These are phyloP conservation scores for Mortierella sp. DNA, from an alignment of 371 early-diverging fungal genomes.

Conservation along the genomic window DNA sequence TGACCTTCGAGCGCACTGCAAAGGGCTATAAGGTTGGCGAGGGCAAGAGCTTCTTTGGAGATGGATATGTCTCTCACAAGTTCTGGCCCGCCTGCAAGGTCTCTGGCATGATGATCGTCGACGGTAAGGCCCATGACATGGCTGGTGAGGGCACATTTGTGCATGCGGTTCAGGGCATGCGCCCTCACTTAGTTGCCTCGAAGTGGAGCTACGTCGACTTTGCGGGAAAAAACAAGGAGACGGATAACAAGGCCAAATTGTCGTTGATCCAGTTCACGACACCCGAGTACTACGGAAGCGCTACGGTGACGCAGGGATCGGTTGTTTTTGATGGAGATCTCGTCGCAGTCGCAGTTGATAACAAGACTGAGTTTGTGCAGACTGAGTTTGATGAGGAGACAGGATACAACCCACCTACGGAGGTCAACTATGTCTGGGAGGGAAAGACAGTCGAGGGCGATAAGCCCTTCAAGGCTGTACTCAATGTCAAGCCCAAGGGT, in stretches of 20 bases:
- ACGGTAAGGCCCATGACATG: slow-evolving; percentile 71
- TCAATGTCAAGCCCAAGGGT: slow-evolving; percentile 69
- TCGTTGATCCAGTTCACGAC: slow-evolving; percentile 87
- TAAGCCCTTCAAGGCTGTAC: slow-evolving; percentile 70
- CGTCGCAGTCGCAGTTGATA: slow-evolving; percentile 80
- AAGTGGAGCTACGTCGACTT: slow-evolving; percentile 88
- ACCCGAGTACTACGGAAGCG: slow-evolving; percentile 77
- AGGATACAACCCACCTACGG: slow-evolving; percentile 84
- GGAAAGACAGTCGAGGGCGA: slow-evolving; percentile 79
- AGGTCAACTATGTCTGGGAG: slow-evolving; percentile 74
- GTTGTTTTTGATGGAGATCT: slow-evolving; percentile 76
- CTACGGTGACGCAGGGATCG: slow-evolving; percentile 80
- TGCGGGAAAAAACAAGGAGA: slow-evolving; percentile 59
- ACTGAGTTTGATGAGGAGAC: slow-evolving; percentile 72
- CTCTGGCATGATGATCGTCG: slow-evolving; percentile 77
- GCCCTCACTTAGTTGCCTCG: slow-evolving; percentile 87
- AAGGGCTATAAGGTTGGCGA: slow-evolving; percentile 86
- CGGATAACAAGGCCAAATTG: slow-evolving; percentile 62
- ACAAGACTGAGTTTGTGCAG: slow-evolving; percentile 65
- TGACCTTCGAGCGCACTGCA: slow-evolving; percentile 75
- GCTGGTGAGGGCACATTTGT: slow-evolving; percentile 83
- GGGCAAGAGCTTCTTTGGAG: slow-evolving; percentile 80
- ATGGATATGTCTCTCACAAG: slow-evolving; percentile 78
- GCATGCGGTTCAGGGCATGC: slow-evolving; percentile 87
- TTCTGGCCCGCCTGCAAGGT: slow-evolving; percentile 86